A percentile compares a stretch with the other conserved stretches of the same genome.
These are phyloP conservation scores for Sphagnum fallax DNA, from an alignment of 228 moss, liverwort and hornwort genomes.

Conservation along the genomic window DNA sequence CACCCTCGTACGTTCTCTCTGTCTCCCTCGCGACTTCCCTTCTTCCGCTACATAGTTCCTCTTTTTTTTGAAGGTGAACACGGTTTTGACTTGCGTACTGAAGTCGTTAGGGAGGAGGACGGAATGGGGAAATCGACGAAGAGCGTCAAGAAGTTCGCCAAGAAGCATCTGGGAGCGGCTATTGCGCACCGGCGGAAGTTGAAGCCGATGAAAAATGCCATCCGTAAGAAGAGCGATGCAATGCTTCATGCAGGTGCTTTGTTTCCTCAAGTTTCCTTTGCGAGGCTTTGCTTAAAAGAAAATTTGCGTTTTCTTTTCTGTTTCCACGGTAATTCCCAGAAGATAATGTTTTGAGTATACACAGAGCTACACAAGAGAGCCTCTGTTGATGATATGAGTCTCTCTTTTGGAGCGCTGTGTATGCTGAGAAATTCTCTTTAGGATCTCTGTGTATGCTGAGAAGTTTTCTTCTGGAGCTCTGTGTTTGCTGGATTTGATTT, in stretches of 20 bases:
- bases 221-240: constrained; percentile 58
- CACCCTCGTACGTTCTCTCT: not conserved
- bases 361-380: not conserved
- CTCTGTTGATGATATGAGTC: not conserved
- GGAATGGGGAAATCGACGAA: constrained; percentile 71
- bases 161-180: constrained; percentile 78
- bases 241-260: constrained; percentile 24
- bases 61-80: not conserved
- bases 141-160: constrained; percentile 82
- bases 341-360: no score
- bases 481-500: no score
- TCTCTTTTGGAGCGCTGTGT: not conserved
- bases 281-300: not conserved
- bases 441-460: not conserved
- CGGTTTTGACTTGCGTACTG: not conserved
- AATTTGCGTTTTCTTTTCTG: not conserved
- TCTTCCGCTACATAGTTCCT: not conserved
- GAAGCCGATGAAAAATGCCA: constrained; percentile 85
- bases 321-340: not conserved
- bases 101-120: constrained; percentile 1
- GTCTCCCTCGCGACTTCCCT: not conserved
- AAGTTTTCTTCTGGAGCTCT: no score
- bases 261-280: not conserved
- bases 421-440: not conserved
- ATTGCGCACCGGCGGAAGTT: constrained; percentile 75